These are phyloP conservation scores for Xerocomus amazonicus DNA, from an alignment of 1,284 basidiomycete species.

Conservation along the genomic window DNA sequence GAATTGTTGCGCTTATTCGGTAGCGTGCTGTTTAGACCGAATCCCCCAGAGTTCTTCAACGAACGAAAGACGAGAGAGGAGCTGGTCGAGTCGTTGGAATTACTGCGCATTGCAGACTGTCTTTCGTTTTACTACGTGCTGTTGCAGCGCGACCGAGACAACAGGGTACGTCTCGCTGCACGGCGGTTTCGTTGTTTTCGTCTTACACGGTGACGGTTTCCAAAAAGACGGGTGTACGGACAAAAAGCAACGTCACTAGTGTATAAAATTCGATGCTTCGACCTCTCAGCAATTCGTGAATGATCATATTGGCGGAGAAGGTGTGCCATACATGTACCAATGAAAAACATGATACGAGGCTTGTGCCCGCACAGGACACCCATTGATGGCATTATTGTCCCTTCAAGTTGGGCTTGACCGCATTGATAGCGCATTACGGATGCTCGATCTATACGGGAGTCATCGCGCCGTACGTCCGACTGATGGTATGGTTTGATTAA, in stretches of 20 bases:
- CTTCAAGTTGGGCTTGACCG: slow-evolving; percentile 27
- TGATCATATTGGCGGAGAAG: slow-evolving; percentile 16
- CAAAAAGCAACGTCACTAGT: slow-evolving; percentile 14
- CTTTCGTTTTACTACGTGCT: slow-evolving; percentile 34
- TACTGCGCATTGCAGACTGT: slow-evolving; percentile 31
- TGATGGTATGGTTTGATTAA: slow-evolving; percentile 10
- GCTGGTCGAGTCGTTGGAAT: slow-evolving; percentile 25
- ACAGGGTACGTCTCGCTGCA: slow-evolving; percentile 14
- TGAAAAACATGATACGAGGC: slow-evolving; percentile 1
- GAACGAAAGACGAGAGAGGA: slow-evolving; percentile 21
- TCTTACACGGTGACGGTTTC: neutral
- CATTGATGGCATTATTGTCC: slow-evolving; percentile 25
- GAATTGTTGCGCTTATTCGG: slow-evolving; percentile 27
- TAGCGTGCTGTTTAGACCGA: slow-evolving; percentile 27
- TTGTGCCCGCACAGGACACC: slow-evolving; percentile 17
- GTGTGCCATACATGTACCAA: slow-evolving; percentile 12
- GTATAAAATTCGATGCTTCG: slow-evolving; percentile 22
- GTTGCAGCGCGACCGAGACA: slow-evolving; percentile 26
- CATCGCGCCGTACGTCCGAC: slow-evolving; percentile 4
- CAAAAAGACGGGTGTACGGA: slow-evolving; percentile 24
- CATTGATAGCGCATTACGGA: slow-evolving; percentile 23
- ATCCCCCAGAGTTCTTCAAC: slow-evolving; percentile 25
- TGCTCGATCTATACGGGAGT: slow-evolving; percentile 9
- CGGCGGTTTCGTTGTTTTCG: neutral
- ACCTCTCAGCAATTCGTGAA: slow-evolving; percentile 26